Evolutionary conservation across 768 basidiomycete genomes (phyloP).

Genomic region (Amanita molliuscula): DNA sequence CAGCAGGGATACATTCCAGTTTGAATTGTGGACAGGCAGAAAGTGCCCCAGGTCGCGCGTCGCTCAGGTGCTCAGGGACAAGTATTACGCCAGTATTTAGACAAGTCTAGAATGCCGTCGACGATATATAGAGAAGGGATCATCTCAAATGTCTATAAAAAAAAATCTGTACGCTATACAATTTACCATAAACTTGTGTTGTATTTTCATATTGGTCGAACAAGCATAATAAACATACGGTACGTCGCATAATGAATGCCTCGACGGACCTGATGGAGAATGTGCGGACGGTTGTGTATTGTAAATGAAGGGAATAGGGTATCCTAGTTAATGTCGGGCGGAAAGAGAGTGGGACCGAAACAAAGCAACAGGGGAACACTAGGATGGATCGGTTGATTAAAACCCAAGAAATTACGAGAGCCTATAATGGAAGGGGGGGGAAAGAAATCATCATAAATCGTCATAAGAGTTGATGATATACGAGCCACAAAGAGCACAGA

Average conservation of each 20-base stretch:
- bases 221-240: conserved; percentile 4
- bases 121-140: background rate
- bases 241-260: background rate
- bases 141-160: background rate
- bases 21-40: conserved; percentile 72
- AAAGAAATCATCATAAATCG: conserved; percentile 6
- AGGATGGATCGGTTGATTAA: background rate
- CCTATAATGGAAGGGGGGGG: background rate
- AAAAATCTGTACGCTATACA: background rate
- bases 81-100: conserved; percentile 20
- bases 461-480: conserved; percentile 5
- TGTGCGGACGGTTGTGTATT: background rate
- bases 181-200: background rate
- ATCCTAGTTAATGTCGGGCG: conserved; percentile 15
- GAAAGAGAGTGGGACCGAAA: conserved; percentile 13
- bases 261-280: background rate
- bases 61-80: conserved; percentile 35
- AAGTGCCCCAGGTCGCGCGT: conserved; percentile 41
- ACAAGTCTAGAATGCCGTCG: background rate
- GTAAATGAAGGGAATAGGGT: conserved; percentile 17
- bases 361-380: conserved; percentile 10
- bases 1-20: conserved; percentile 86
- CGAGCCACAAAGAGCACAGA: conserved; percentile 5
- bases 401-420: conserved; percentile 4
- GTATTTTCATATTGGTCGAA: background rate